A percentile compares a stretch with the other conserved stretches of the same genome.
Conservation (phyloP, 106 monocot genomes). For the Platanthera zijinensis region DNA sequence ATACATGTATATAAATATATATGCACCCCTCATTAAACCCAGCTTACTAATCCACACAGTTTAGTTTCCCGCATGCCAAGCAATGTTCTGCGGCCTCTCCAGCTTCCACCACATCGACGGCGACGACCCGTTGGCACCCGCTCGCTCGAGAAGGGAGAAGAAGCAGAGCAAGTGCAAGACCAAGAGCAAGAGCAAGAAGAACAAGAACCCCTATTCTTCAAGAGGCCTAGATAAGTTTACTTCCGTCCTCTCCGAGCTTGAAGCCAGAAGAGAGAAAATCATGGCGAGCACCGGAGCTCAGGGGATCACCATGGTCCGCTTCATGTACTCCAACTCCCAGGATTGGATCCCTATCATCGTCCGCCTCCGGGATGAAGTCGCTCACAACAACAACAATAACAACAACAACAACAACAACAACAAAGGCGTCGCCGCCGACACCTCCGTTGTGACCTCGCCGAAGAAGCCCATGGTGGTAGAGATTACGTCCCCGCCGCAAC, state of each 20-base stretch:
- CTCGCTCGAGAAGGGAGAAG: constrained; percentile 16
- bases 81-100: constrained; percentile 47
- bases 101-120: constrained; percentile 41
- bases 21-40: not conserved
- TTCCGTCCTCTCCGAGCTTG: constrained; percentile 43
- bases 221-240: constrained; percentile 63
- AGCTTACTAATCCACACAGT: no score
- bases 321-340: constrained; percentile 25
- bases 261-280: constrained; percentile 35
- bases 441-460: not conserved
- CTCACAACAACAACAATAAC: not conserved
- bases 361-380: not conserved
- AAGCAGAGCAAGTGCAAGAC: not conserved
- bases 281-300: constrained; percentile 12
- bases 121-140: constrained; percentile 7
- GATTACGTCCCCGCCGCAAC: not conserved
- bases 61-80: not conserved
- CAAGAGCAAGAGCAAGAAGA: not conserved
- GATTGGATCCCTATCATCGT: constrained; percentile 42
- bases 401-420: not conserved
- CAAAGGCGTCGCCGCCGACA: not conserved
- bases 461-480: not conserved
- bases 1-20: not conserved
- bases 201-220: constrained; percentile 47
- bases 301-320: constrained; percentile 24